A percentile compares a stretch with the other conserved stretches of the same genome.
These are phyloP conservation scores for Globisporangium polare DNA, from an alignment of 352 stramenopile genomes.

Conservation along the genomic window DNA sequence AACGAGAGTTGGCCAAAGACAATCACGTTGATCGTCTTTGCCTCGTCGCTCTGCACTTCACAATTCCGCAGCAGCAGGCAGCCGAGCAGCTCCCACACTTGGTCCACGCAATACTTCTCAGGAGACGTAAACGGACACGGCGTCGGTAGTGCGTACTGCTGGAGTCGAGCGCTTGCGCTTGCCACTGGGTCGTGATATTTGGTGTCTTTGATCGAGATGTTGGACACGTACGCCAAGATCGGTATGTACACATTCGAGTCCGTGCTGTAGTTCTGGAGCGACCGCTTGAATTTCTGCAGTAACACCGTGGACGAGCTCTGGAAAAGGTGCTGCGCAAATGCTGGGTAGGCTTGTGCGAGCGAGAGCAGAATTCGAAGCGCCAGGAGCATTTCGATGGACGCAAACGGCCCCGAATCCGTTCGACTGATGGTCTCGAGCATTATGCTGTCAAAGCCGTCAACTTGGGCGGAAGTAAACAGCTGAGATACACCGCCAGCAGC, in stretches of 20 bases:
- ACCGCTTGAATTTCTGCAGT: slow-evolving; percentile 38
- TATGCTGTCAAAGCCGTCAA: slow-evolving; percentile 37
- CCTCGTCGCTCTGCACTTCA: slow-evolving; percentile 14
- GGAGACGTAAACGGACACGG: slow-evolving; percentile 17
- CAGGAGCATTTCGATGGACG: slow-evolving; percentile 38
- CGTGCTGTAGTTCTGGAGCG: slow-evolving; percentile 37
- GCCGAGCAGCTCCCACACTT: slow-evolving; percentile 67
- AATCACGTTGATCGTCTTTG: slow-evolving; percentile 31
- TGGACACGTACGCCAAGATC: slow-evolving; percentile 57
- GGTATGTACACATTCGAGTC: slow-evolving; percentile 54
- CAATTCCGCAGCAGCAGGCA: slow-evolving; percentile 50
- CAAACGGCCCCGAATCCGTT: slow-evolving; percentile 22
- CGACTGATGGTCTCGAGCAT: slow-evolving; percentile 56
- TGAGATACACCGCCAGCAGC: neutral
- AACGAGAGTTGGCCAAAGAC: slow-evolving; percentile 50
- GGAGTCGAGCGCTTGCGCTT: slow-evolving; percentile 4
- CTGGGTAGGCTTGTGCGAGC: slow-evolving; percentile 38
- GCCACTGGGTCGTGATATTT: slow-evolving; percentile 44
- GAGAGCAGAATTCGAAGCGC: slow-evolving; percentile 53
- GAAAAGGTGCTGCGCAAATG: slow-evolving; percentile 53
- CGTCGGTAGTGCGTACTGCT: slow-evolving; percentile 32
- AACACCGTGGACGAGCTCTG: slow-evolving; percentile 20
- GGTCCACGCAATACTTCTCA: slow-evolving; percentile 30
- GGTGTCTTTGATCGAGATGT: slow-evolving; percentile 51
- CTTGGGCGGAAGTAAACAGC: slow-evolving; percentile 7